Base-by-base conservation (phyloP, 225 moss, liverwort and hornwort genomes). In the Sphagnum tenellum region DNA sequence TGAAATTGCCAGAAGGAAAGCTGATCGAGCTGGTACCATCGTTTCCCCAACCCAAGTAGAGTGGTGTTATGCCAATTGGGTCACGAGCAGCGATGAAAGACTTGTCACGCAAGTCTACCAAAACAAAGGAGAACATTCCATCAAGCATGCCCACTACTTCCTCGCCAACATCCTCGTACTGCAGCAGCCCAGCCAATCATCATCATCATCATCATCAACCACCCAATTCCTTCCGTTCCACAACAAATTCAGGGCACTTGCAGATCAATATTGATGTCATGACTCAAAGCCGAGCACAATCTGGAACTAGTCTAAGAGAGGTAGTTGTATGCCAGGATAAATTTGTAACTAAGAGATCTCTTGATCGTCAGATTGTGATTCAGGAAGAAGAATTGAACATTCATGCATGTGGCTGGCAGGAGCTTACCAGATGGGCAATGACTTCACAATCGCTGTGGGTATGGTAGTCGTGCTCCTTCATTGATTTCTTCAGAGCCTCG, bases 81-180 rank as follows among this genome's bases (percentile, higher is more conserved):
- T 92, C 91, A 46, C 91, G 86, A 12, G 89, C 91, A 8, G 91
- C 91, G 49, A 92, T 79, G 81, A 79, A 89, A 68, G 89, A 87
- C 69, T 92, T 89, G 74, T 89, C 91, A n/a, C 89, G 87, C 14
- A 77, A 81, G 67, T 92, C 91, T 59, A 92, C 87, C 72, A 92
- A 60, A 54, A 92, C 91, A 55, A 92, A 92, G 8, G 91, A 92
- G 74, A 87, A 92, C 91, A 92, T 92, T 64, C 87, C 91, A 63
- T 92, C 91, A 63, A 92, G 73, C 65, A 74, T 77, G 47, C 82
- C 58, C 60, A 92, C 89, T 2, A 82, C 82, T 45, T 92, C 91
- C 67, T 92, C 91, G 9, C 91, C 91, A 45, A 89, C 74, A 60
- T 92, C 91, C 71, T 92, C 89, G 47, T 85, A 92, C 89, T 89